These are phyloP conservation scores for Ophiosphaerella herpotricha DNA, from an alignment of 2,329 filamentous ascomycete genomes.

Conservation along the genomic window DNA sequence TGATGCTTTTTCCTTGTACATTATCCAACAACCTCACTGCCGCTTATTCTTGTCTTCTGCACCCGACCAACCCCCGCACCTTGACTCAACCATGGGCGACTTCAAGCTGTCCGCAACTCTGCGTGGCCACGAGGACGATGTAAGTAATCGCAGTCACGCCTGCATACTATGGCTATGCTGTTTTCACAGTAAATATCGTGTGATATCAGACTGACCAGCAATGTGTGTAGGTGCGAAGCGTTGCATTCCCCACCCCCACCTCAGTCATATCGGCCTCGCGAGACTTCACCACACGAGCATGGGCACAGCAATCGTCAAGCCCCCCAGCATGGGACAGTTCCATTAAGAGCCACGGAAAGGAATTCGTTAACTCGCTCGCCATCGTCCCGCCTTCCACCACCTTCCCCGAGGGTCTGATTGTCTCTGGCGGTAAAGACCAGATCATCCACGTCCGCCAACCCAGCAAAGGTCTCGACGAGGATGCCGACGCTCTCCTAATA, in stretches of 20 bases:
- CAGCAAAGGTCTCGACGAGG: conserved; percentile 67
- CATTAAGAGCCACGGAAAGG: conserved; percentile 78
- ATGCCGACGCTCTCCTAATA: conserved; percentile 82
- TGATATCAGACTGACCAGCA: background rate
- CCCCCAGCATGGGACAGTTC: conserved; percentile 76
- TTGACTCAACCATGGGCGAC: conserved; percentile 65
- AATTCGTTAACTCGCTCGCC: conserved; percentile 85
- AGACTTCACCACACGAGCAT: conserved; percentile 87
- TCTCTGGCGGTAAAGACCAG: conserved; percentile 88
- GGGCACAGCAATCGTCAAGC: conserved; percentile 69
- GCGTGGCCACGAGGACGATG: conserved; percentile 89
- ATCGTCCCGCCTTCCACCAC: conserved; percentile 71
- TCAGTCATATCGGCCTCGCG: conserved; percentile 83
- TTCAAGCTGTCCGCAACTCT: conserved; percentile 94
- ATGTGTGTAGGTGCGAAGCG: conserved; percentile 74
- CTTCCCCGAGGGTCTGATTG: conserved; percentile 77
- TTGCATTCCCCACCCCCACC: conserved; percentile 75
- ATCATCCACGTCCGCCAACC: conserved; percentile 89
- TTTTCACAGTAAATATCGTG: background rate
- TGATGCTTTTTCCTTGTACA: conserved; percentile 10
- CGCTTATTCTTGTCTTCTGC: conserved; percentile 10
- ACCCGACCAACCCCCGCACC: conserved; percentile 27
- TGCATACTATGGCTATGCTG: background rate
- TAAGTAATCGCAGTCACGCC: conserved; percentile 48
- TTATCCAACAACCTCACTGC: conserved; percentile 6